Evolutionary conservation across 768 basidiomycete species (phyloP), one percentile per base, ranked within the genome.

Genomic region (Kondoa subrosea): DNA sequence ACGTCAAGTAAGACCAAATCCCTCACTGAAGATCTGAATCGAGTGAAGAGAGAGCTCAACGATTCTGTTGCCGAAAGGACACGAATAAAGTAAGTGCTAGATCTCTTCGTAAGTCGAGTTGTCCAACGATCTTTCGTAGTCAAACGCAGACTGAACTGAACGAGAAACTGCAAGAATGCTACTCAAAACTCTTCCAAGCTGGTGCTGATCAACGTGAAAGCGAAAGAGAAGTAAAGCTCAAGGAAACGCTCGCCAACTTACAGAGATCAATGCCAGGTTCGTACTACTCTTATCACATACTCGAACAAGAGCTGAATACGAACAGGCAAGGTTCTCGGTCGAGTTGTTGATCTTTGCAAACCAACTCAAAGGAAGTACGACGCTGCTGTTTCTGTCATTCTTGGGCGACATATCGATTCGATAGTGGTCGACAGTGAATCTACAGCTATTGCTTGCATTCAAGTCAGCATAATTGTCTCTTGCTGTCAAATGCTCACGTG

Each of bases 401-500:
- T 99, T 1, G 95, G 95, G 0, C 83, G 93, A 65, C 91, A 97
- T 75, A 87, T 91, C 67, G 95, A 97, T 74, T 88, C 91, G 0
- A 83, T 99, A 66, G 89, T 99, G 4, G 92, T 97, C 0, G 93
- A 99, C 74, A 87, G 90, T 74, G 92, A 97, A 79, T 91, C 89
- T 78, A 92, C 89, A 1, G 95, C 90, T 1, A 95, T 97, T 67
- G 90, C 92, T 72, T 97, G 93, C 76, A 96, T 97, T 73, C 91
- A 96, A 81, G 90, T 88, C 70, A 59, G 79, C 73, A 31, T 0
- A 50, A 32, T 32, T 4, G 61, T 2, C 25, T 1, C n/a, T 32
- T 27, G 3, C 8, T 30, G n/a, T 60, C 60, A 32, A 14, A 30
- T 30, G 56, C n/a, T 26, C 26, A 33, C 56, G 17, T 29, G 4